Base-by-base conservation (phyloP, 177 flowering plant species). In the Tripterygium wilfordii region DNA sequence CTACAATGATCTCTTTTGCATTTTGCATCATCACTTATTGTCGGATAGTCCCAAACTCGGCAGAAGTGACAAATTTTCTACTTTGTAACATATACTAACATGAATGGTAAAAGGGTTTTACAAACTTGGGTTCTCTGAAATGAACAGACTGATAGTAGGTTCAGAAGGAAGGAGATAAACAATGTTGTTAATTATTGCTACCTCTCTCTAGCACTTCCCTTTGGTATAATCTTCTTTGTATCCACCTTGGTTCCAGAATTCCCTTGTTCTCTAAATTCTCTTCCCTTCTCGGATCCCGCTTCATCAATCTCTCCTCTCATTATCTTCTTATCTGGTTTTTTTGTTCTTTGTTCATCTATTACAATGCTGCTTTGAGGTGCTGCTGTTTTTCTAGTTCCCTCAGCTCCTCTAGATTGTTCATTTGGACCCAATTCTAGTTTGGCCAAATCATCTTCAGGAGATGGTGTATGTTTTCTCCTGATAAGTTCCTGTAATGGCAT, bases 161-260 rank as follows among this genome's bases (percentile, higher is more conserved):
- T n/a, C n/a, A n/a, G n/a, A n/a, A n/a, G n/a, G n/a, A n/a, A n/a
- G n/a, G n/a, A n/a, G n/a, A n/a, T n/a, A n/a, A n/a, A n/a, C n/a
- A n/a, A n/a, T n/a, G n/a, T n/a, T n/a, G n/a, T n/a, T n/a, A n/a
- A n/a, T n/a, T n/a, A n/a, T n/a, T n/a, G n/a, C n/a, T n/a, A n/a
- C n/a, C n/a, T n/a, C n/a, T n/a, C n/a, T n/a, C n/a, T n/a, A n/a
- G n/a, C n/a, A 28, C 52, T 63, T 31, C 47, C 52, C 45, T 44
- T 56, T 33, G 20, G 51, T 15, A 41, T 24, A 14, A 53, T 56
- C 53, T 62, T 67, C 49, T 53, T 66, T 2, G 64, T 23, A 20
- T 57, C 69, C 38, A 48, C 18, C 48, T 54, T 53, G 45, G 44
- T 64, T n/a, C 58, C 56, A 3, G 71, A 56, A n/a, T 20, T 57